Base-by-base conservation (phyloP, 139 green algal species). In the Marvania coccoides region DNA sequence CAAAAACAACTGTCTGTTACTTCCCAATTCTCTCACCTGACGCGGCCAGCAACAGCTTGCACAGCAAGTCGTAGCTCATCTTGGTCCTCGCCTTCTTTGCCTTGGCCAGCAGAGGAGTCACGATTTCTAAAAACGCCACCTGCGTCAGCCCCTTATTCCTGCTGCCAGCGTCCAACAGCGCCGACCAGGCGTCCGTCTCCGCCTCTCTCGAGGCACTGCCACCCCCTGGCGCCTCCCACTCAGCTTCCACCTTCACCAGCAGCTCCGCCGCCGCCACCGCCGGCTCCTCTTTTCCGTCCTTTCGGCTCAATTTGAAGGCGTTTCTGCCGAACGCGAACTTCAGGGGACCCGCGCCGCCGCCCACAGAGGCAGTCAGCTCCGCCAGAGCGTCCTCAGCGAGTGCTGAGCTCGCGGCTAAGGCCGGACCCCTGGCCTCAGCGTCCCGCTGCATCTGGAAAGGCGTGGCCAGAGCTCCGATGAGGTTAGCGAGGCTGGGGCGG, bases 401-500 rank as follows among this genome's bases (percentile, higher is more conserved):
- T 31, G 51, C 67, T 6, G 47, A 29, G 14, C 23, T 23, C 30
- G 67, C 67, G n/a, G 57, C 42, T 29, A 47, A 23, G 13, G 42
- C 42, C 42, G 42, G 19, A 28, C 42, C 42, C 19, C 42, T 19
- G 19, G 42, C 42, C 19, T 19, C 42, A 19, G 42, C 42, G 19
- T 51, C 19, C 19, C 19, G 42, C 19, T 51, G 42, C 19, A 19
- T 51, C 36, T 62, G 55, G 55, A 62, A 47, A 62, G 12, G 42
- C 19, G 14, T 29, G 15, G 58, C 34, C 7, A 66, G 48, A 0
- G 55, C 67, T 3, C 67, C 67, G 9, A 74, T n/a, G n/a, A 74
- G 51, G 57, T 68, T 68, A 1, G 58, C 57, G 14, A 74, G 42
- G 1, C 54, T 74, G 47, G 67, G 67, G 28, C 42, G 46, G 40